Base-by-base conservation (phyloP, 495 filamentous ascomycete genomes). In the Penicillium egyptiacum region DNA sequence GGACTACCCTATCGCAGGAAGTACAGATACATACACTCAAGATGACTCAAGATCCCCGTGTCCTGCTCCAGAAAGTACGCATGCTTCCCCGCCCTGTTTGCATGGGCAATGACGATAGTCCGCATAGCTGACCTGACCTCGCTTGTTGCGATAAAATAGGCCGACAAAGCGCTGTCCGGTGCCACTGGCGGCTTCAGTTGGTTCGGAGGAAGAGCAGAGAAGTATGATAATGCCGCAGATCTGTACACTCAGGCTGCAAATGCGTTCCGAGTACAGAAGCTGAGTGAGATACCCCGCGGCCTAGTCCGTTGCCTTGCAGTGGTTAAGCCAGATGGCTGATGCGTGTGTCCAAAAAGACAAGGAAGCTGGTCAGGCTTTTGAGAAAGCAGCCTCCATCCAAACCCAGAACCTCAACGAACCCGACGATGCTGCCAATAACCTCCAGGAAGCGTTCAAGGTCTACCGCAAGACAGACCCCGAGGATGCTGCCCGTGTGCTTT, bases 341-440 rank as follows among this genome's bases (percentile, higher is more conserved):
- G 14, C 16, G 7, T 5, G 30, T 20, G 20, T 0, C 3, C 22
- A 30, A 55, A 61, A 22, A 92, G 88, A 85, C 75, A 87, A 84
- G 60, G 88, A 94, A 79, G 90, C 92, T 22, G 92, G 91, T 12
- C 76, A 82, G 58, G 83, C 87, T 6, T 92, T 92, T 61, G 88
- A 92, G 70, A 84, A 86, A 59, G 90, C 90, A 12, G 92, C 92
- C 20, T 62, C 77, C 4, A 83, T 96, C 43, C 89, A 94, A 72
- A 79, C 65, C 6, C 80, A 86, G 47, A 84, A 91, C 56, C 81
- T 96, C 42, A 91, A 89, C 69, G 91, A 96, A 67, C 88, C 88
- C 43, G 88, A 94, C 68, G 92, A 96, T 67, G 89, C 88, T 30
- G 91, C 92, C 35, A 93, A 93, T 68, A 84, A 85, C 45, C 76